Evolutionary conservation across 2,329 filamentous ascomycete species (phyloP).

Genomic region (Fusarium albosuccineum): DNA sequence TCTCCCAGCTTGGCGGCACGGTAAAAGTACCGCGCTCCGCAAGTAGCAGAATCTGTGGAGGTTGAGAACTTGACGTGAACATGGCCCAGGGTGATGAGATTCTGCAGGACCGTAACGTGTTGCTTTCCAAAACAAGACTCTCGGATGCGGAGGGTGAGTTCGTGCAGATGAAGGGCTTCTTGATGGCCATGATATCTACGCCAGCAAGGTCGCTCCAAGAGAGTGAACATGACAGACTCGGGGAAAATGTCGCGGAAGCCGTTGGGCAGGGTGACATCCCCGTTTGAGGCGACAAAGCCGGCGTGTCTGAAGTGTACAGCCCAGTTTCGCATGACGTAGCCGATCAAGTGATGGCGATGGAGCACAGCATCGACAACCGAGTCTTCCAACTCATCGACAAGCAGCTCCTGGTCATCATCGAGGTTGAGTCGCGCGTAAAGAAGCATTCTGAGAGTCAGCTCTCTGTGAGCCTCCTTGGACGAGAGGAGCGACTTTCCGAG

Average conservation of each 20-base stretch:
- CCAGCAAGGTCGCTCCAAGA: conserved; percentile 53
- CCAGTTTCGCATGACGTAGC: conserved; percentile 55
- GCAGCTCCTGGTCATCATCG: conserved; percentile 40
- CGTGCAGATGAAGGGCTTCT: conserved; percentile 47
- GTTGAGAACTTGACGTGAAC: conserved; percentile 45
- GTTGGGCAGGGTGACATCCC: conserved; percentile 46
- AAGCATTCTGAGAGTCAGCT: conserved; percentile 52
- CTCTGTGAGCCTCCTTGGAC: conserved; percentile 50
- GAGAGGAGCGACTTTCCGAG: conserved; percentile 53
- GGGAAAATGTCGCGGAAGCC: conserved; percentile 55
- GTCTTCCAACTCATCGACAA: conserved; percentile 37
- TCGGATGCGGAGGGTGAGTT: conserved; percentile 53
- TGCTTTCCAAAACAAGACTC: conserved; percentile 53
- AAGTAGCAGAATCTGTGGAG: conserved; percentile 35
- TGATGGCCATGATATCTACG: conserved; percentile 36
- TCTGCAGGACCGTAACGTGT: conserved; percentile 53
- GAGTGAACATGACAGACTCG: conserved; percentile 51
- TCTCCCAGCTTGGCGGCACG: conserved; percentile 51
- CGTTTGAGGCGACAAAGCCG: conserved; percentile 46
- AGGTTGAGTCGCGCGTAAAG: conserved; percentile 52
- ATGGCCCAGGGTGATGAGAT: conserved; percentile 52
- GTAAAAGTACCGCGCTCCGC: conserved; percentile 53
- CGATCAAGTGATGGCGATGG: conserved; percentile 47
- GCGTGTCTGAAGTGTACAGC: conserved; percentile 52
- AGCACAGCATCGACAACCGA: conserved; percentile 44